Evolutionary conservation across 345 rosid species (phyloP).

Genomic region (Murraya koenigii): DNA sequence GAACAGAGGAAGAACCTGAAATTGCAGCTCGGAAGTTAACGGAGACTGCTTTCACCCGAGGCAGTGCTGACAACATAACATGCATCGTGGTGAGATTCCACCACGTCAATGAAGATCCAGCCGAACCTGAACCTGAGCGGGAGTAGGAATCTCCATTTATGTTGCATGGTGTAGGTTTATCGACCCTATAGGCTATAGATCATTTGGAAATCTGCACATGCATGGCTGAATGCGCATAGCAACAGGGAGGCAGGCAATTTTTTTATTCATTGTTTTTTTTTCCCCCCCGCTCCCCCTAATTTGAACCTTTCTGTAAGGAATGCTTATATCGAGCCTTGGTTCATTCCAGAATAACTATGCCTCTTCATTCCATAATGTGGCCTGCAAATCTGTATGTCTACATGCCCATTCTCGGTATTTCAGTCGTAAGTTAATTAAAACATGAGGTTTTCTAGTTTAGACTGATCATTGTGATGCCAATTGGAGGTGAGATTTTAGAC

Average conservation of each 20-base stretch:
- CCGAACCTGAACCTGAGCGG: constrained; percentile 23
- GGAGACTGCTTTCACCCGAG: constrained; percentile 75
- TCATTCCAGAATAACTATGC: not conserved
- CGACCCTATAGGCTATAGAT: not conserved
- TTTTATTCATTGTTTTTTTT: constrained; percentile 37
- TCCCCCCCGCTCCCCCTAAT: not conserved
- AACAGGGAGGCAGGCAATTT: constrained; percentile 22
- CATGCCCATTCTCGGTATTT: not conserved
- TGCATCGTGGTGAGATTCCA: constrained; percentile 88
- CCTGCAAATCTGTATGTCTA: not conserved
- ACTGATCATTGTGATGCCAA: not conserved
- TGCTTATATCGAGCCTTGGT: not conserved
- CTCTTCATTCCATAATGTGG: not conserved
- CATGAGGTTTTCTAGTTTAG: not conserved
- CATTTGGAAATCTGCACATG: constrained; percentile 23
- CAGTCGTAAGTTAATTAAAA: not conserved
- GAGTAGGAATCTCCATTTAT: constrained; percentile 18
- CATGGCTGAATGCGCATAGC: constrained; percentile 32
- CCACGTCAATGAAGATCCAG: constrained; percentile 45
- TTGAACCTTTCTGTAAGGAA: constrained; percentile 7
- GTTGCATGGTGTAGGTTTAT: constrained; percentile 26
- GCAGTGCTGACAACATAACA: constrained; percentile 97
- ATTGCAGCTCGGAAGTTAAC: constrained; percentile 83
- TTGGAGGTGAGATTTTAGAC: not conserved
- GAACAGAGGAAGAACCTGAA: constrained; percentile 74